These are phyloP conservation scores for Moricandia moricandioides DNA, from an alignment of 345 rosid species.

Conservation along the genomic window DNA sequence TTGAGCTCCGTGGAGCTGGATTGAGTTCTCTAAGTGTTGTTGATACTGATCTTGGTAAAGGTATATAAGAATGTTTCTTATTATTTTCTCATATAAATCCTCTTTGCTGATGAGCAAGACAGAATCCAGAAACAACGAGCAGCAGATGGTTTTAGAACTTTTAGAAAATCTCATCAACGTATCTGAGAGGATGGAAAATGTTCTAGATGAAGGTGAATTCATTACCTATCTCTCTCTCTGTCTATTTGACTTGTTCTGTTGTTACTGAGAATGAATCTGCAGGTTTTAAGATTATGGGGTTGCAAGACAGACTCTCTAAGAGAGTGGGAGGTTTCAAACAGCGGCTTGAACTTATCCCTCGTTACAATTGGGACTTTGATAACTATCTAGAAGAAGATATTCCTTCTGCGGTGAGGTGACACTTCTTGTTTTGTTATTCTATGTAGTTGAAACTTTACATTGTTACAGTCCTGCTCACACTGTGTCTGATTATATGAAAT, in stretches of 20 bases:
- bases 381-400: constrained; percentile 77
- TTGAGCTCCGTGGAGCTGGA: constrained; percentile 86
- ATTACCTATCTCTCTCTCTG: not conserved
- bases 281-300: constrained; percentile 32
- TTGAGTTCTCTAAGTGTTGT: constrained; percentile 48
- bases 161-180: constrained; percentile 35
- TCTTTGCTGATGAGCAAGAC: constrained; percentile 51
- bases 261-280: constrained; percentile 15
- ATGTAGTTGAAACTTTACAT: not conserved
- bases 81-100: constrained; percentile 26
- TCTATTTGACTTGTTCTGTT: not conserved
- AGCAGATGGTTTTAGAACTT: constrained; percentile 20
- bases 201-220: constrained; percentile 42
- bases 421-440: constrained; percentile 33
- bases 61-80: not conserved
- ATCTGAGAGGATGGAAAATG: constrained; percentile 42
- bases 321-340: constrained; percentile 51
- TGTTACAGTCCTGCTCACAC: not conserved
- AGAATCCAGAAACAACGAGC: constrained; percentile 18
- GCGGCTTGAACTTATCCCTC: constrained; percentile 56
- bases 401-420: constrained; percentile 92
- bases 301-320: constrained; percentile 43
- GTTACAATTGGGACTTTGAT: constrained; percentile 91
- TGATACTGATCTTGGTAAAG: constrained; percentile 29
- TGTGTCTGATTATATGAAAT: not conserved